phyloP scores from a whole-genome alignment of 1,284 basidiomycete species.

The Cryptococcus jaspeensis region DNA sequence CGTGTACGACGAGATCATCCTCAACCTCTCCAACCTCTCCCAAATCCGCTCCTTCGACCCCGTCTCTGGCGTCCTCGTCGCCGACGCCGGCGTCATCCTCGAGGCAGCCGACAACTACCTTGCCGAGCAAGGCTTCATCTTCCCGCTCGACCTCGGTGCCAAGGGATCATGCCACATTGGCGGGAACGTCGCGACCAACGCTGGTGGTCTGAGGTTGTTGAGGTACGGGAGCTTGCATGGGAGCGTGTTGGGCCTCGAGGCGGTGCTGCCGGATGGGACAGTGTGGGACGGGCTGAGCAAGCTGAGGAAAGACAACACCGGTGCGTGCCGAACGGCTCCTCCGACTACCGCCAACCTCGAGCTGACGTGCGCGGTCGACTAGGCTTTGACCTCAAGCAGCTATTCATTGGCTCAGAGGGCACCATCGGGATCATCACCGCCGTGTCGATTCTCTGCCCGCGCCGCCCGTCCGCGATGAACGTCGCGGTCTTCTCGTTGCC shows the following conservation, averaged over 20 bases:
- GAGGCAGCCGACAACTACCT: slow-evolving; percentile 85
- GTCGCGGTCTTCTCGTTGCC: slow-evolving; percentile 59
- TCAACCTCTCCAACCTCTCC: slow-evolving; percentile 80
- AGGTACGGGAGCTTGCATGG: slow-evolving; percentile 96
- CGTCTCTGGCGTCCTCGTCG: slow-evolving; percentile 67
- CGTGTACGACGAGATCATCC: slow-evolving; percentile 80
- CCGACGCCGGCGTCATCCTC: slow-evolving; percentile 90
- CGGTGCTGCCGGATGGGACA: slow-evolving; percentile 95
- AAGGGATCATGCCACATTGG: slow-evolving; percentile 99
- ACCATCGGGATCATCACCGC: slow-evolving; percentile 94
- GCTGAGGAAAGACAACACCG: slow-evolving; percentile 96
- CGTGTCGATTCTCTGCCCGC: slow-evolving; percentile 92
- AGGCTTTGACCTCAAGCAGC: slow-evolving; percentile 98
- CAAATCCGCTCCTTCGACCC: slow-evolving; percentile 88
- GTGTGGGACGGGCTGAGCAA: slow-evolving; percentile 76
- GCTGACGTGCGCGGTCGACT: background rate
- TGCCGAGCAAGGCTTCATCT: slow-evolving; percentile 85
- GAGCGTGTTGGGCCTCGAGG: slow-evolving; percentile 93
- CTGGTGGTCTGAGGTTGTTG: slow-evolving; percentile 88
- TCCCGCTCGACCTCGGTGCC: slow-evolving; percentile 96
- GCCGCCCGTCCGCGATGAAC: slow-evolving; percentile 67
- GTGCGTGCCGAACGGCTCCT: slow-evolving; percentile 51
- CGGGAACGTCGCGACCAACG: slow-evolving; percentile 96
- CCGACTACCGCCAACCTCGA: background rate
- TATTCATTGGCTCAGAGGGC: slow-evolving; percentile 97